Base-by-base conservation (phyloP, 176 grass and related monocot genomes). In the Chrysopogon serrulatus region DNA sequence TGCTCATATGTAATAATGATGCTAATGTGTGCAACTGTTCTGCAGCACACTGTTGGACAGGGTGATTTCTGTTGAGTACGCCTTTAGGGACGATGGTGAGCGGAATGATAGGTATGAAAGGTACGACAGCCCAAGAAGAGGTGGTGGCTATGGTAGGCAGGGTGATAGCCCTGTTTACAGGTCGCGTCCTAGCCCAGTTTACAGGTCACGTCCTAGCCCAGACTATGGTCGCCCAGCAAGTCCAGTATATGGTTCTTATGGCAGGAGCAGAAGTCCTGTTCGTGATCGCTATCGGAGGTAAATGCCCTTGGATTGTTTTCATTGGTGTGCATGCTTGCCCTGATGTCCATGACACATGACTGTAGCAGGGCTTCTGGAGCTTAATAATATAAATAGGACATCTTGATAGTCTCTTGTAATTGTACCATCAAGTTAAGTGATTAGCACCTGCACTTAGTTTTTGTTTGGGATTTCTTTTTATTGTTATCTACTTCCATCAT, bases 1-100 rank as follows among this genome's bases (percentile, higher is more conserved):
- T 82, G 60, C 67, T 10, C 48, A 10, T 60, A 41, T 77, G 6
- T 73, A 74, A 40, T 49, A n/a, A 18, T 49, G 23, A 60, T 40
- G 10, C 31, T 79, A n/a, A 78, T 60, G 26, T 19, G 49, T 62
- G 9, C 15, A 51, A n/a, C 9, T 34, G n/a, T 18, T 64, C 33
- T 84, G 79, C 90, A 99, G 96, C 53, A 96, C 89, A 83, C 79
- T 99, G 77, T 59, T 99, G 89, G 96, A 99, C 78, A 93, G 96
- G 70, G 78, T 99, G 71, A 94, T 99, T 32, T 96, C 93, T 75
- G 96, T 99, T 21, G 93, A 99, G 76, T 99, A 96, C 57, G 96
- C 93, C 40, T 99, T 99, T 62, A 94, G 93, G 92, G 96, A 99
- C 81, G 96, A 99, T 76, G 76, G 53, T 57, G 96, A 91, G 37